phyloP scores from a whole-genome alignment of 23 red algal species.

The Gracilaria domingensis region DNA sequence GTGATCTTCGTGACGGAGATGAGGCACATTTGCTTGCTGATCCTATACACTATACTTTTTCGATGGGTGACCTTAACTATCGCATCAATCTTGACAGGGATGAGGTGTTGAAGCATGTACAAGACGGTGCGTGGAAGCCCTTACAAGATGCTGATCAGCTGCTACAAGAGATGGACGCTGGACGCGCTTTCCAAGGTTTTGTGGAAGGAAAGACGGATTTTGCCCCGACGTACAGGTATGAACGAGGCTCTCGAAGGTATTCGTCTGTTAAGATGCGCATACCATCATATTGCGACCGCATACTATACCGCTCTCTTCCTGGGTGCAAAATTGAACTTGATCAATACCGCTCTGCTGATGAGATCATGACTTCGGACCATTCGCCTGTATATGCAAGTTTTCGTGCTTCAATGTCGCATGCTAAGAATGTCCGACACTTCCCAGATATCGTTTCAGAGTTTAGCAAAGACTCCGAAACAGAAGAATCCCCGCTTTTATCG shows the following conservation, averaged over 20 bases:
- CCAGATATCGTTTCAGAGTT: slow-evolving; percentile 21
- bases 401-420: slow-evolving; percentile 46
- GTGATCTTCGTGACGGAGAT: slow-evolving; percentile 30
- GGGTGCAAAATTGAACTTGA: slow-evolving; percentile 52
- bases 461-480: not conserved
- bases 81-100: slow-evolving; percentile 82
- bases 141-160: slow-evolving; percentile 88
- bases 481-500: slow-evolving; percentile 17
- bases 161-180: slow-evolving; percentile 51
- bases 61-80: slow-evolving; percentile 97
- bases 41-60: slow-evolving; percentile 78
- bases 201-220: slow-evolving; percentile 81
- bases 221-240: slow-evolving; percentile 91
- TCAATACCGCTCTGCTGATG: slow-evolving; percentile 76
- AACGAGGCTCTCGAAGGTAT: slow-evolving; percentile 72
- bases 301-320: slow-evolving; percentile 73
- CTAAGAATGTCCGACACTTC: slow-evolving; percentile 1
- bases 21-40: slow-evolving; percentile 21
- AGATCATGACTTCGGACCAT: slow-evolving; percentile 93
- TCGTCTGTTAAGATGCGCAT: slow-evolving; percentile 63
- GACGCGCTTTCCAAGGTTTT: slow-evolving; percentile 81
- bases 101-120: slow-evolving; percentile 74
- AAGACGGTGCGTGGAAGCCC: slow-evolving; percentile 58
- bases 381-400: slow-evolving; percentile 85
- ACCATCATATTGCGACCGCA: slow-evolving; percentile 91